Percentiles rank a stretch among this genome's conserved stretches.
phyloP scores from a whole-genome alignment of 1,139 yeast genomes.

The Protomyces arabidopsidicola region DNA sequence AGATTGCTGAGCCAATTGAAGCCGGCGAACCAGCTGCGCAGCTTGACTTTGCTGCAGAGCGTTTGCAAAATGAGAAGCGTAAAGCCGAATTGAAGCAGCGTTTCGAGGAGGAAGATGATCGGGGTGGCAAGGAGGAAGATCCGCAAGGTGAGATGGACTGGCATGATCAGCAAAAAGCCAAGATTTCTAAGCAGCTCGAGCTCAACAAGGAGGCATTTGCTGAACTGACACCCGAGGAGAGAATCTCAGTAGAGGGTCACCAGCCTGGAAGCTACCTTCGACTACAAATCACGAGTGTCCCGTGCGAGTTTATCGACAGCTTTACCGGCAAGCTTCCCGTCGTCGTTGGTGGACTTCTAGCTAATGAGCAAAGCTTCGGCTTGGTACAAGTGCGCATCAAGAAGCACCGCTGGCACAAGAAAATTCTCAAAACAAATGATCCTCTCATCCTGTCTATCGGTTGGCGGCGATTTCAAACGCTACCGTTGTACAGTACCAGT shows the following conservation, averaged over 20 bases:
- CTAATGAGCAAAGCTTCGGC: slow-evolving; percentile 91
- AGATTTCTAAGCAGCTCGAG: slow-evolving; percentile 92
- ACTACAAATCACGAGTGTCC: slow-evolving; percentile 72
- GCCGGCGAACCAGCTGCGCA: slow-evolving; percentile 38
- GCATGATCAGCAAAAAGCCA: slow-evolving; percentile 96
- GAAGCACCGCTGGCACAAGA: slow-evolving; percentile 98
- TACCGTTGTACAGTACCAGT: slow-evolving; percentile 91
- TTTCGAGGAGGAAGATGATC: slow-evolving; percentile 74
- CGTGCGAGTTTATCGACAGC: slow-evolving; percentile 85
- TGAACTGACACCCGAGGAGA: slow-evolving; percentile 66
- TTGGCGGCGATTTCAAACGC: slow-evolving; percentile 97
- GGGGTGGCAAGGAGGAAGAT: slow-evolving; percentile 62
- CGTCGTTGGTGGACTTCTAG: slow-evolving; percentile 80
- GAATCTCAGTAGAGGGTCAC: slow-evolving; percentile 83
- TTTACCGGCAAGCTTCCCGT: slow-evolving; percentile 82
- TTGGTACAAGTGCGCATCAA: slow-evolving; percentile 87
- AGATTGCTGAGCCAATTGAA: slow-evolving; percentile 31
- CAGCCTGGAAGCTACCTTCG: slow-evolving; percentile 93
- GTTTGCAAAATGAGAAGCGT: slow-evolving; percentile 78
- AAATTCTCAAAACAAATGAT: slow-evolving; percentile 89
- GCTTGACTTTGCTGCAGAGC: slow-evolving; percentile 56
- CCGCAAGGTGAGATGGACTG: slow-evolving; percentile 71
- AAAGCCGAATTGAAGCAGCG: slow-evolving; percentile 83
- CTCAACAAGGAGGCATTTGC: slow-evolving; percentile 70
- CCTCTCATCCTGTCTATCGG: slow-evolving; percentile 91